Evolutionary conservation across 2,329 filamentous ascomycete species (phyloP), one percentile per base, ranked within the genome.

Genomic region (Colletotrichum phormii): DNA sequence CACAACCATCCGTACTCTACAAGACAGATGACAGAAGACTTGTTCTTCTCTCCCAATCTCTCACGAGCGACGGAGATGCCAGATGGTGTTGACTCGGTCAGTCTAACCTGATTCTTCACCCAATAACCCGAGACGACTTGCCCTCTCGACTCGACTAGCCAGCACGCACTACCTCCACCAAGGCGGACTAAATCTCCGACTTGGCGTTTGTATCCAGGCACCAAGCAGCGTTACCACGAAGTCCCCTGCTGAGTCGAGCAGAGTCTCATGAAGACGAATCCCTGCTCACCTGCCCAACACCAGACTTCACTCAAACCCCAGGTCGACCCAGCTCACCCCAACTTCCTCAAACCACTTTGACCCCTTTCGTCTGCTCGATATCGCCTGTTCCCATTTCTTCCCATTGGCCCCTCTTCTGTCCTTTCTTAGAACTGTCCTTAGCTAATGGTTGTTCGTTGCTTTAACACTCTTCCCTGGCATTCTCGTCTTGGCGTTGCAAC

Each of bases 1-100:
- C 61, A 46, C 53, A 59, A 61, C 42, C 70, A 60, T 69, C 65
- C 29, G 53, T 33, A 53, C 37, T 46, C 8, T 29, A n/a, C 46
- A 46, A 69, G 54, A 55, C 60, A 60, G 70, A 55, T 70, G 70
- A 70, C 70, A 70, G 65, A 54, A 54, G 69, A 37, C 37, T 51
- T 53, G 24, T 60, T 22, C 18, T 46, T 18, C 18, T 15, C 5
- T n/a, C 61, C 3, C 12, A 15, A n/a, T 35, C 46, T 31, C 18
- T 49, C 15, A 18, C 29, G 15, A 33, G 7, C 11, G 18, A 49
- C 18, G 42, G 9, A 26, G 5, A 5, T 12, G n/a, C 18, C 26
- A 46, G 33, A 26, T 33, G 29, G 58, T 59, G 51, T 62, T 68
- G 53, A 63, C 31, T 63, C 64, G 6, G 57, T 35, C 22, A 46